Conservation (phyloP, 345 rosid species). For the Odontarrhena argentea region DNA sequence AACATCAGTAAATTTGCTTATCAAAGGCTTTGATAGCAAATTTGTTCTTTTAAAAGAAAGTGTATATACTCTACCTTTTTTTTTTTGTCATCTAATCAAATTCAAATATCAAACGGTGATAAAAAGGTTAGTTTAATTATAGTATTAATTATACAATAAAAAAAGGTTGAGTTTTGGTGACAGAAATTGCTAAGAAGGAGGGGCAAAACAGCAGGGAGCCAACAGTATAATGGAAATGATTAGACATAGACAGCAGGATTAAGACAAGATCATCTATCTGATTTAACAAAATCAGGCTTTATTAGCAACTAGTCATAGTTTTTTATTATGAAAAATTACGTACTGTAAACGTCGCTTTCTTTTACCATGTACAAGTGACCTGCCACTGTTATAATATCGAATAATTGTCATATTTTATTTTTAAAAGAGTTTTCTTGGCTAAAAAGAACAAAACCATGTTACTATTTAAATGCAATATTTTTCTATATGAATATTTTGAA, state of each 20-base stretch:
- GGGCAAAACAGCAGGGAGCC: constrained; percentile 29
- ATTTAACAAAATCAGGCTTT: constrained; percentile 38
- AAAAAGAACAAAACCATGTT: not conserved
- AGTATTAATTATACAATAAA: not conserved
- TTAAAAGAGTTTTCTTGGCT: not conserved
- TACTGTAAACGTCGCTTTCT: constrained; percentile 37
- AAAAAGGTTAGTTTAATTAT: not conserved
- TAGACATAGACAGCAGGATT: constrained; percentile 36
- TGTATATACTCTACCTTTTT: no score
- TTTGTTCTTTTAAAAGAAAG: no score
- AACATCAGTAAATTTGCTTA: no score
- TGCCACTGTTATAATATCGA: not conserved
- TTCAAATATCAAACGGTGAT: no score
- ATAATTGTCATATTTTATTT: not conserved
- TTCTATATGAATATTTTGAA: not conserved
- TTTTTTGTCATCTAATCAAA: no score
- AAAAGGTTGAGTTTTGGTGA: not conserved
- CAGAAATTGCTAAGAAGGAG: not conserved
- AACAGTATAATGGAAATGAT: constrained; percentile 40
- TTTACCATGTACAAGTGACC: constrained; percentile 23
- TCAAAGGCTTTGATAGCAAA: no score
- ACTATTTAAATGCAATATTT: not conserved
- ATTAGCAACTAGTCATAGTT: constrained; percentile 19
- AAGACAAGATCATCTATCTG: constrained; percentile 38
- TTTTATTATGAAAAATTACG: constrained; percentile 33